phyloP scores from a whole-genome alignment of 163 green algal genomes.

The Chlamydomonas reinhardtii region DNA sequence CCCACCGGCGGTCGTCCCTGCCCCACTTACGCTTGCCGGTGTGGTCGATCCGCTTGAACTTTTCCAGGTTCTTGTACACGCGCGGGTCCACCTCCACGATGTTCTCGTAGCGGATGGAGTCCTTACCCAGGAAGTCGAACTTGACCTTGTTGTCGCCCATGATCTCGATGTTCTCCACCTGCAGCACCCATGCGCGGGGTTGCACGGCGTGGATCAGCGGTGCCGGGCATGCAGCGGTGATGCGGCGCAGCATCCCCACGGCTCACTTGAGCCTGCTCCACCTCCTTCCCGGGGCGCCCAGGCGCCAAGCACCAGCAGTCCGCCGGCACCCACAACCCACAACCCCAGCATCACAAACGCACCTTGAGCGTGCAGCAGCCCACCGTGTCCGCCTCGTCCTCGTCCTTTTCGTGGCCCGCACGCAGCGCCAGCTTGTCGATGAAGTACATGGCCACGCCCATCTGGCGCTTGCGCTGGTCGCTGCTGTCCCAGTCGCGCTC shows the following conservation, averaged over 20 bases:
- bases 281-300: too few species aligned
- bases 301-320: too few species aligned
- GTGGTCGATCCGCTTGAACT: constrained; percentile 75
- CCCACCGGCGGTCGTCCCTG: too few species aligned
- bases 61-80: constrained; percentile 87
- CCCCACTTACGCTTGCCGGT: constrained; percentile 68
- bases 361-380: constrained; percentile 98
- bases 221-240: too few species aligned
- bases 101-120: constrained; percentile 97
- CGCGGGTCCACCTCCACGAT: constrained; percentile 74
- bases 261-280: too few species aligned
- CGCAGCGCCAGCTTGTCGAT: constrained; percentile 98
- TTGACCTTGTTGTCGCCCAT: constrained; percentile 83
- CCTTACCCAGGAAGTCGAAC: constrained; percentile 99
- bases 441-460: constrained; percentile 96
- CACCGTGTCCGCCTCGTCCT: constrained; percentile 99
- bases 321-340: too few species aligned
- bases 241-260: too few species aligned
- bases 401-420: constrained; percentile 98
- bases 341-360: background rate
- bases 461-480: constrained; percentile 82
- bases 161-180: constrained; percentile 93
- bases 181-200: too few species aligned
- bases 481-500: constrained; percentile 76
- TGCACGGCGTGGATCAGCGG: too few species aligned